Evolutionary conservation across 331 rosid species (phyloP).

Genomic region (Quercus lobata): DNA sequence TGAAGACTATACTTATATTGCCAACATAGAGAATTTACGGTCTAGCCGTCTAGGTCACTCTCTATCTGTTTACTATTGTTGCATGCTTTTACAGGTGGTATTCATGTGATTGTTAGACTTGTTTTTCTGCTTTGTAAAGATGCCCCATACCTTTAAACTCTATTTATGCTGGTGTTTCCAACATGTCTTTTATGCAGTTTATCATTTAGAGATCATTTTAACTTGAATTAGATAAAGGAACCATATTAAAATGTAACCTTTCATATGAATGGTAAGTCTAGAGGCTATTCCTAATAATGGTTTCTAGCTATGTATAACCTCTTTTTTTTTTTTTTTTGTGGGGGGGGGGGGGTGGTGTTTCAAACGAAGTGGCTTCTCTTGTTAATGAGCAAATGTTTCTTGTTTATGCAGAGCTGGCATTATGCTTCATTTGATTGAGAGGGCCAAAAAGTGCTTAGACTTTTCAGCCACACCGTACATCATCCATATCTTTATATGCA

Average conservation of each 20-base stretch:
- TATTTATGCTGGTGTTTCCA: neutral
- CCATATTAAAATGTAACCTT: neutral
- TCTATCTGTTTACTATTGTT: neutral
- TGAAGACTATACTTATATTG: neutral
- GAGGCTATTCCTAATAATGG: neutral
- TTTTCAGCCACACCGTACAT: slow-evolving; percentile 81
- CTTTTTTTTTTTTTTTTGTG: too few relatives aligned
- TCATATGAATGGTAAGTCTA: neutral
- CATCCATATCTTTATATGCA: slow-evolving; percentile 76
- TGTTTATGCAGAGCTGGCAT: slow-evolving; percentile 62
- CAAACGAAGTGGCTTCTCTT: neutral
- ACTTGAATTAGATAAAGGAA: neutral
- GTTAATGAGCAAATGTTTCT: neutral
- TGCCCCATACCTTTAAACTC: neutral
- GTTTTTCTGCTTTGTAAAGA: neutral
- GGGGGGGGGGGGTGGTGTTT: too few relatives aligned
- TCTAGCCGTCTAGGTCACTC: neutral
- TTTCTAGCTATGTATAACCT: too few relatives aligned
- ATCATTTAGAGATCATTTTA: neutral
- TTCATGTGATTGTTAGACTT: neutral
- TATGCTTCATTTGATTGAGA: slow-evolving; percentile 72
- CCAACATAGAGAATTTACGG: neutral
- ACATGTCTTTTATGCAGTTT: neutral
- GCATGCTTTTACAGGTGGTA: neutral
- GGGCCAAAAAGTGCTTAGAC: slow-evolving; percentile 84